These are phyloP conservation scores for Solanum aculeatissimum DNA, from an alignment of 305 asterid genomes.

Conservation along the genomic window DNA sequence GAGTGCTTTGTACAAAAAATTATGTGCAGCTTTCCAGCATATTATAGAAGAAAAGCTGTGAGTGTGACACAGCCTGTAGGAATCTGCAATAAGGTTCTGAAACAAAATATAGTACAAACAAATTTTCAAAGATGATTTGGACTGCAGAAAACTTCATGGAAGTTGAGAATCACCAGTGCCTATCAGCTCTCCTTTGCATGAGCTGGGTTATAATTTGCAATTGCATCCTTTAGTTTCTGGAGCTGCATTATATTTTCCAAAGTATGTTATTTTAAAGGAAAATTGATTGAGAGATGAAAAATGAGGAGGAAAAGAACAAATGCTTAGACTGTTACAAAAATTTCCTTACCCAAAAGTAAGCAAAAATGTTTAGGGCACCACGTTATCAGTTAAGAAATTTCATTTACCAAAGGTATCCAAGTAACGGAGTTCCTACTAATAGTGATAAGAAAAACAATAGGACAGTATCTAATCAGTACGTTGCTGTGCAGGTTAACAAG, in stretches of 20 bases:
- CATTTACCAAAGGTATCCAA: neutral
- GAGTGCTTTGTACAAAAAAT: neutral
- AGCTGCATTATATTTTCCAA: slow-evolving; percentile 24
- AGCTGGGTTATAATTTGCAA: slow-evolving; percentile 8
- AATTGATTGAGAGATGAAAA: neutral
- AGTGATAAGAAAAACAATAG: neutral
- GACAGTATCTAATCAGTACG: neutral
- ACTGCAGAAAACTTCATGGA: neutral
- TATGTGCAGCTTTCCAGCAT: neutral
- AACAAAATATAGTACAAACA: neutral
- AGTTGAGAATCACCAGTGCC: slow-evolving; percentile 9
- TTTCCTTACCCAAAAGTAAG: neutral
- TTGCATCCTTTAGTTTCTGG: slow-evolving; percentile 48
- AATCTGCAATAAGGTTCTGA: neutral
- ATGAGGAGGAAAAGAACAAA: neutral
- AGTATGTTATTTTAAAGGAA: neutral
- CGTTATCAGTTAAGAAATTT: neutral
- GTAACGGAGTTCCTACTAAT: neutral
- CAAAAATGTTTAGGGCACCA: neutral
- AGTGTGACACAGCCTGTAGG: neutral
- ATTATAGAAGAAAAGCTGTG: neutral
- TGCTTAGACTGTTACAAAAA: neutral
- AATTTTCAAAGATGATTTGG: neutral
- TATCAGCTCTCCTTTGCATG: neutral
- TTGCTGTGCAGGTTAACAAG: neutral